Percentiles rank a stretch among this genome's conserved stretches.
These are phyloP conservation scores for Suhomyces canberraensis DNA, from an alignment of 805 yeast genomes.

Conservation along the genomic window DNA sequence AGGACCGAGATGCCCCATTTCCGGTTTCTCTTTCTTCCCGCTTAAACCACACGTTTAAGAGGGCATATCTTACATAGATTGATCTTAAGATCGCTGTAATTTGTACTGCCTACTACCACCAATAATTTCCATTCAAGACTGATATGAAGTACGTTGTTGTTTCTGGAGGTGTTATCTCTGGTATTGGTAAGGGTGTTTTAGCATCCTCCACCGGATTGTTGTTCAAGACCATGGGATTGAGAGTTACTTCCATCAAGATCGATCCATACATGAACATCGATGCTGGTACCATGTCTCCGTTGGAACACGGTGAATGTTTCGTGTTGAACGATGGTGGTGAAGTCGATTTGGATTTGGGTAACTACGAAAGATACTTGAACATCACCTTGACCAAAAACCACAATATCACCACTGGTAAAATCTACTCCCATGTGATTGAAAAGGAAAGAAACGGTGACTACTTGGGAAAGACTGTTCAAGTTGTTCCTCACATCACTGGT, in stretches of 20 bases:
- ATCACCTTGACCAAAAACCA: constrained; percentile 91
- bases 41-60: constrained; percentile 42
- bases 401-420: constrained; percentile 97
- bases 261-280: constrained; percentile 99
- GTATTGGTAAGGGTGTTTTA: constrained; percentile 97
- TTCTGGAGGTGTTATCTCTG: constrained; percentile 98
- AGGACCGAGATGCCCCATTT: neutral
- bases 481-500: constrained; percentile 95
- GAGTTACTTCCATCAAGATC: constrained; percentile 95
- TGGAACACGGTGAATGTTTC: constrained; percentile 98
- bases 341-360: constrained; percentile 96
- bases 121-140: neutral
- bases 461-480: constrained; percentile 98
- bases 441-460: constrained; percentile 96
- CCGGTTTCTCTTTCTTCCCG: constrained; percentile 38
- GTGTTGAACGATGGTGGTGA: constrained; percentile 99
- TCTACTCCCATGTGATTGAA: constrained; percentile 90
- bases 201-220: constrained; percentile 97
- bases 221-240: constrained; percentile 87
- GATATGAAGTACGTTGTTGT: constrained; percentile 98
- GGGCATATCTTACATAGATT: constrained; percentile 28
- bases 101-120: constrained; percentile 3
- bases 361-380: constrained; percentile 94
- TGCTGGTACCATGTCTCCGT: constrained; percentile 99
- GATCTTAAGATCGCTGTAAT: constrained; percentile 2